Conservation (phyloP, 768 basidiomycete genomes). For the Pleurotus cornucopiae region DNA sequence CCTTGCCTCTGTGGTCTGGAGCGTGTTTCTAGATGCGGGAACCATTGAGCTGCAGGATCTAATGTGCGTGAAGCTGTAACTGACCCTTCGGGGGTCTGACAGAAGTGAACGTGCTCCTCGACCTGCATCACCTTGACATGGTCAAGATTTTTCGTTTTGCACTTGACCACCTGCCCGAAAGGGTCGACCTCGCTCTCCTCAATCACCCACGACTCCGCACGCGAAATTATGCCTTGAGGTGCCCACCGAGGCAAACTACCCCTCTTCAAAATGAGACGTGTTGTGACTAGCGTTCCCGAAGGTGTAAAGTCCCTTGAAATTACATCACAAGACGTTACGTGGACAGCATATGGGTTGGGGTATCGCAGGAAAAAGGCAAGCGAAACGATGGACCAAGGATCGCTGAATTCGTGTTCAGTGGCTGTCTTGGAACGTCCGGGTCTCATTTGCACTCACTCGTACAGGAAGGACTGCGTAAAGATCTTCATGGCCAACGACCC, state of each 20-base stretch:
- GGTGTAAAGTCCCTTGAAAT: slow-evolving; percentile 76
- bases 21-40: slow-evolving; percentile 52
- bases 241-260: slow-evolving; percentile 93
- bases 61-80: slow-evolving; percentile 17
- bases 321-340: slow-evolving; percentile 95
- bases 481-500: slow-evolving; percentile 48
- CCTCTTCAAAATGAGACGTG: slow-evolving; percentile 87
- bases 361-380: slow-evolving; percentile 94
- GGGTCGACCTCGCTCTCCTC: slow-evolving; percentile 95
- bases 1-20: slow-evolving; percentile 83
- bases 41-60: neutral
- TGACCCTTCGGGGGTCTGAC: slow-evolving; percentile 68
- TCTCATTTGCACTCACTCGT: slow-evolving; percentile 36
- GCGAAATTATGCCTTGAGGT: slow-evolving; percentile 72
- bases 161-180: slow-evolving; percentile 68
- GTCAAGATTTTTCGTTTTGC: slow-evolving; percentile 85
- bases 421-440: neutral
- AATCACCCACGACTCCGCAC: slow-evolving; percentile 91
- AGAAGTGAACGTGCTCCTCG: slow-evolving; percentile 74
- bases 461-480: slow-evolving; percentile 50
- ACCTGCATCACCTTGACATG: slow-evolving; percentile 94
- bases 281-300: slow-evolving; percentile 75
- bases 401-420: slow-evolving; percentile 40
- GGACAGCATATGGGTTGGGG: slow-evolving; percentile 91
- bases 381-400: slow-evolving; percentile 91